phyloP scores from a whole-genome alignment of 192 early-diverging fungal species.

The Umbelopsis sp. region DNA sequence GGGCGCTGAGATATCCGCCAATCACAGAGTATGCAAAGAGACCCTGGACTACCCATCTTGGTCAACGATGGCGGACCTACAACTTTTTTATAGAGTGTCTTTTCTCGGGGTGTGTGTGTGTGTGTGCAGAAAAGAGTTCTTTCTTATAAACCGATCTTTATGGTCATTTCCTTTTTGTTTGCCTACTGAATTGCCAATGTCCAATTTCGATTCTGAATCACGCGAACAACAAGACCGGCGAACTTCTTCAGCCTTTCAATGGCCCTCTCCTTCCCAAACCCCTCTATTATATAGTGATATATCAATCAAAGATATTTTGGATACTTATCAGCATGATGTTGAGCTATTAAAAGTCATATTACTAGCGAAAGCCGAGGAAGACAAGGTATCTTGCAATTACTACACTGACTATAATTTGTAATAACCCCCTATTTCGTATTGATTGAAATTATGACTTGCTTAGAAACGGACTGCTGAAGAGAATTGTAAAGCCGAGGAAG shows the following conservation, averaged over 20 bases:
- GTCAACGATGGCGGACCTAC: neutral
- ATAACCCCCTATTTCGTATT: too few relatives aligned
- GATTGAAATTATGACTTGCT: neutral
- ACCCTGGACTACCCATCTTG: constrained; percentile 9
- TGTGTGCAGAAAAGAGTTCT: constrained; percentile 1
- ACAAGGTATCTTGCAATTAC: constrained; percentile 27
- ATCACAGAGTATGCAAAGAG: neutral
- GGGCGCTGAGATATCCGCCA: neutral
- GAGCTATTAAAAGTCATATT: constrained; percentile 30
- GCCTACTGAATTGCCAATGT: neutral
- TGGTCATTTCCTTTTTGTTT: constrained; percentile 1
- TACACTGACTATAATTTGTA: too few relatives aligned
- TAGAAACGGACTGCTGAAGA: constrained; percentile 15
- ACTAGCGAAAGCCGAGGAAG: constrained; percentile 34
- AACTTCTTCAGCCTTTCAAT: constrained; percentile 25
- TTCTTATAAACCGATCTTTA: neutral
- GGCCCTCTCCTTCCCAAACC: constrained; percentile 22
- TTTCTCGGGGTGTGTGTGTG: constrained; percentile 4
- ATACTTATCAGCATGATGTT: constrained; percentile 23
- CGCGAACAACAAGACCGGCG: constrained; percentile 10
- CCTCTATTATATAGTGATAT: constrained; percentile 20
- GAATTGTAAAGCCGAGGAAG: constrained; percentile 2
- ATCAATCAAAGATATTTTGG: constrained; percentile 31
- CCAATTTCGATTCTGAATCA: neutral
- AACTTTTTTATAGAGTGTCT: constrained; percentile 2